Evolutionary conservation across 2,329 filamentous ascomycete genomes (phyloP), one percentile per base, ranked within the genome.

Genomic region (Emericellopsis cladophorae): DNA sequence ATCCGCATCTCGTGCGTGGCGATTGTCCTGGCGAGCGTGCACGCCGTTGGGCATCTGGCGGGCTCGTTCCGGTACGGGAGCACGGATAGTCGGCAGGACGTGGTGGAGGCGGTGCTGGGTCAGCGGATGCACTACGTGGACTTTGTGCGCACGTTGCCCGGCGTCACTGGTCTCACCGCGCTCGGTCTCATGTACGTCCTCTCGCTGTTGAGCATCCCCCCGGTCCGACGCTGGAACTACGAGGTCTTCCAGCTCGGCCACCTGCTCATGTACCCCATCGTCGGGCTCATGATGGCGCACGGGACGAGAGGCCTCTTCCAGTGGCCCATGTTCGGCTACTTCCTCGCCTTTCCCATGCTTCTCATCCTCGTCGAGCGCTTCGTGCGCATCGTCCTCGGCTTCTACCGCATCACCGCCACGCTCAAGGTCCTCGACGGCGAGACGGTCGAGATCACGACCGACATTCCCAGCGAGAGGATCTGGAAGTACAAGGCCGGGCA

Each of bases 171-270:
- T 0, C 51, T 76, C 4, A 61, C 62, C 1, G 64, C 65, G 0
- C 54, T 77, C 0, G 60, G 63, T 0, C 57, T 71, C 1, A 72
- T 76, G 51, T 76, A 68, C 43, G 47, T 65, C 0, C 57, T 76
- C 0, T 62, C 62, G 0, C 42, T 66, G 1, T 50, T 74, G 29
- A 72, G 68, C 42, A 65, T 72, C 45, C 72, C 73, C 0, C 59
- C 58, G 24, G 58, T 76, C 0, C 60, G 72, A 0, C 64, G 57
- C 12, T 65, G 65, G 61, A 72, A 63, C 46, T 76, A 76, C 40
- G 69, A 78, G 46, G 48, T 74, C 16, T 78, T 78, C 45, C 72
- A 77, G 46, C 56, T 75, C 1, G 68, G 66, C 0, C 73, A 77
- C 46, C 45, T 76, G 7, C 62, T 77, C 31, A 75, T 76, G 68